A percentile compares a stretch with the other conserved stretches of the same genome.
Conservation (phyloP, 23 red algal genomes). For the Chondrus crispus region DNA sequence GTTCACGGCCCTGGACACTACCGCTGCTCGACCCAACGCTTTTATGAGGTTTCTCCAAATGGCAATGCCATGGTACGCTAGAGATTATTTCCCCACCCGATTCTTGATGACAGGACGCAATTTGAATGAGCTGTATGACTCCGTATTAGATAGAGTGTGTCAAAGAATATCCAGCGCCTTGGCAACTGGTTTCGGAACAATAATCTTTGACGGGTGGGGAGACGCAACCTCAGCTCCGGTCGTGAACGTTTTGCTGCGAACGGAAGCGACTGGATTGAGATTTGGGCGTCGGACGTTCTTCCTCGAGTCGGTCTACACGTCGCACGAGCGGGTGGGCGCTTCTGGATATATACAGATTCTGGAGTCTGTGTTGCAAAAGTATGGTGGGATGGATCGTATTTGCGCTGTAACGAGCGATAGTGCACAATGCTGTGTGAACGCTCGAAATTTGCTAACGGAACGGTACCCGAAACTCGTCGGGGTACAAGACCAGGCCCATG, state of each 20-base stretch:
- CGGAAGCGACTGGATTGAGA: neutral
- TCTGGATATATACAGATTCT: neutral
- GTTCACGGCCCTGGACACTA: no score
- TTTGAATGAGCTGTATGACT: no score
- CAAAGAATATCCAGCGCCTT: neutral
- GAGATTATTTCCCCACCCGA: no score
- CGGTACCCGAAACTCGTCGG: neutral
- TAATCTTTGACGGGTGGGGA: slow-evolving; percentile 13
- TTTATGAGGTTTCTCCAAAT: no score
- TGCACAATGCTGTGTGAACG: neutral
- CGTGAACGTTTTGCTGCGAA: neutral
- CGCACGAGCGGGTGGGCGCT: neutral
- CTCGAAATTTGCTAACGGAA: neutral
- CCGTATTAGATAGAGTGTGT: neutral
- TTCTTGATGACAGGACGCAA: no score
- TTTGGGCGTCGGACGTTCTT: neutral
- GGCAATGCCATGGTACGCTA: no score
- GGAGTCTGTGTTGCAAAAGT: neutral
- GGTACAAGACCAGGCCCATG: neutral
- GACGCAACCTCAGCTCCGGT: neutral
- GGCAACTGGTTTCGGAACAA: neutral
- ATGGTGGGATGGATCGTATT: neutral
- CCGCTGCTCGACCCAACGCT: no score
- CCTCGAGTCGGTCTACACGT: neutral
- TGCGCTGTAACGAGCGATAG: neutral